A percentile compares a stretch with the other conserved stretches of the same genome.
Conservation (phyloP, 1,139 yeast genomes). For the Geotrichum bryndzae region DNA sequence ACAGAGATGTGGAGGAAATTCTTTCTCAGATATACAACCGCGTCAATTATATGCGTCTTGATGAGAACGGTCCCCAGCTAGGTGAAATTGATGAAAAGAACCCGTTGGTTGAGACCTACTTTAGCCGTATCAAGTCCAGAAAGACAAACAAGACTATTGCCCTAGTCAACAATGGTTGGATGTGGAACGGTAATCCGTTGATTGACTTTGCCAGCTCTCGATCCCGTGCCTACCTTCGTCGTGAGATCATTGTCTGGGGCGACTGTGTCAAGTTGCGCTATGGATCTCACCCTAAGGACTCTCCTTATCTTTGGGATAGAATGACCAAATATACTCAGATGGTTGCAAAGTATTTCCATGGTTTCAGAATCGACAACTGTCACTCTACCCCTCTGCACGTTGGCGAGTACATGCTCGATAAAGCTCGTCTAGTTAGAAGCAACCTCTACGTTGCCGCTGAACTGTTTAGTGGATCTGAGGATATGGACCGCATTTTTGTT, state of each 20-base stretch:
- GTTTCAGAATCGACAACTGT: conserved; percentile 90
- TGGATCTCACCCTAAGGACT: conserved; percentile 69
- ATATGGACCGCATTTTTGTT: conserved; percentile 81
- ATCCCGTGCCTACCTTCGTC: conserved; percentile 74
- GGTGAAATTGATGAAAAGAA: conserved; percentile 51
- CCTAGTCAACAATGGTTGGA: conserved; percentile 96
- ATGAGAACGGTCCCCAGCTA: conserved; percentile 69
- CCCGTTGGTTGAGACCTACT: conserved; percentile 82
- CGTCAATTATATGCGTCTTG: conserved; percentile 68
- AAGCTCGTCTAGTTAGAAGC: conserved; percentile 80
- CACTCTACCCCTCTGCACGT: conserved; percentile 96
- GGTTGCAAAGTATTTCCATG: conserved; percentile 72
- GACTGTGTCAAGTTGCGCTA: conserved; percentile 92
- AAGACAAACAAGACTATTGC: conserved; percentile 49
- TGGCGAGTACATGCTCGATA: conserved; percentile 81
- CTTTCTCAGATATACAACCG: conserved; percentile 67
- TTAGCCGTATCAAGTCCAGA: conserved; percentile 57
- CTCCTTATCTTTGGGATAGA: conserved; percentile 83
- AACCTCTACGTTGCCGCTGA: conserved; percentile 91
- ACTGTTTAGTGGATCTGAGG: conserved; percentile 86
- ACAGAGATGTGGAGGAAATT: conserved; percentile 61
- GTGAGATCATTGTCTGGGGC: conserved; percentile 97
- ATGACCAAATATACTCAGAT: conserved; percentile 72
- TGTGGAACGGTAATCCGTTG: conserved; percentile 94
- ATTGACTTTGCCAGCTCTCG: conserved; percentile 83